phyloP scores from a whole-genome alignment of 495 filamentous ascomycete species.

The Neurospora hispaniola region DNA sequence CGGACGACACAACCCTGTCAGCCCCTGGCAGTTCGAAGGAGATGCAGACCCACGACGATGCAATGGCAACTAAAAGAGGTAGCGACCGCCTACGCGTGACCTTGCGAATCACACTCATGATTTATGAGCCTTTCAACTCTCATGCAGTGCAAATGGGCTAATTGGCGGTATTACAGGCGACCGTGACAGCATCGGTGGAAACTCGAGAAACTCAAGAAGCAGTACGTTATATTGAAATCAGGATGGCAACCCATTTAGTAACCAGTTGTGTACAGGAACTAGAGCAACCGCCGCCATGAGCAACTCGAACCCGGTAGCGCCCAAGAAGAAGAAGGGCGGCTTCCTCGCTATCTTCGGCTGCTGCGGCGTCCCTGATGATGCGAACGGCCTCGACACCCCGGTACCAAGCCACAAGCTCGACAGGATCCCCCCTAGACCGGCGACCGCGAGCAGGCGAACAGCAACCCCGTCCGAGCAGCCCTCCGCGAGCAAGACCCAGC shows the following conservation, averaged over 20 bases:
- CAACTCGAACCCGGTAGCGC: constrained; percentile 35
- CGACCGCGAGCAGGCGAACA: constrained; percentile 45
- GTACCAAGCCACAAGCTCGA: constrained; percentile 57
- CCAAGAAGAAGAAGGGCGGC: constrained; percentile 51
- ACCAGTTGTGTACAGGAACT: constrained; percentile 35
- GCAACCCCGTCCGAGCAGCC: constrained; percentile 43
- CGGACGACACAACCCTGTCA: constrained; percentile 22
- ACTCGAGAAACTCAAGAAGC: constrained; percentile 52
- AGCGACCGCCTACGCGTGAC: constrained; percentile 50
- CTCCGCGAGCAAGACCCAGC: constrained; percentile 38
- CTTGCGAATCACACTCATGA: constrained; percentile 58
- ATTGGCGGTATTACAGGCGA: constrained; percentile 56
- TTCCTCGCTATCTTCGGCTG: constrained; percentile 70
- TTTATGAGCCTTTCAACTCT: constrained; percentile 42
- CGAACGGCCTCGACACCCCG: constrained; percentile 49
- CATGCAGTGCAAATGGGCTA: constrained; percentile 49
- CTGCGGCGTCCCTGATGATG: constrained; percentile 58
- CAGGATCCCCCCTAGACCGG: constrained; percentile 40
- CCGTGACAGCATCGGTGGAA: constrained; percentile 49
- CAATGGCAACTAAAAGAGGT: constrained; percentile 41
- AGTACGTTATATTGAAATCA: constrained; percentile 58
- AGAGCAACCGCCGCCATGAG: constrained; percentile 36
- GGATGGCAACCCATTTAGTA: constrained; percentile 55
- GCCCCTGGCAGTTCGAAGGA: constrained; percentile 35
- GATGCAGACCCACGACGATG: constrained; percentile 30